Percentiles rank a stretch among this genome's conserved stretches.
phyloP scores from a whole-genome alignment of 306 rosid genomes.

The Cajanus cajan region DNA sequence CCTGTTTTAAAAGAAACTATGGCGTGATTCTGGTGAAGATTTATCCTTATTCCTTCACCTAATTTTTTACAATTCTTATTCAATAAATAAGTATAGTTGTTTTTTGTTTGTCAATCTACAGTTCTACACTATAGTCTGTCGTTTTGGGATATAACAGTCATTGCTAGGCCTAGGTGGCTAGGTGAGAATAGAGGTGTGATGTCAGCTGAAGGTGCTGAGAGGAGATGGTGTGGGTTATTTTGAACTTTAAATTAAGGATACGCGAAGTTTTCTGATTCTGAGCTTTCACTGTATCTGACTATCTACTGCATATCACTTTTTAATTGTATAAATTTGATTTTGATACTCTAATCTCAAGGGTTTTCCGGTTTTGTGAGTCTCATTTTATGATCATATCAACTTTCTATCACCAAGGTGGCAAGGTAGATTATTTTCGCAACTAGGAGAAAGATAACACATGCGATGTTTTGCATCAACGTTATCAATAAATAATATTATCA shows the following conservation, averaged over 20 bases:
- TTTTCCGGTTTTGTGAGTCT: background rate
- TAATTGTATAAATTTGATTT: background rate
- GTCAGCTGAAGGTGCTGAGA: conserved; percentile 12
- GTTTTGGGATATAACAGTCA: too few relatives aligned
- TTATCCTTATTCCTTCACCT: background rate
- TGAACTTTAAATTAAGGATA: conserved; percentile 9
- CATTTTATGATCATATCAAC: background rate
- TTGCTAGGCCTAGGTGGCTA: too few relatives aligned
- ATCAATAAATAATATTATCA: background rate
- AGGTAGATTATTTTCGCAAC: background rate
- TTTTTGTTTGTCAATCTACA: background rate
- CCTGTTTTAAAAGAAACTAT: background rate
- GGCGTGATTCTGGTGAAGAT: background rate
- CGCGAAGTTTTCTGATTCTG: background rate
- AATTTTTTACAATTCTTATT: background rate
- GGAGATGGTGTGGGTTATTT: background rate
- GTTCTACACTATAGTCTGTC: background rate
- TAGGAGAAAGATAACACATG: conserved; percentile 27
- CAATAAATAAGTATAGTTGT: background rate
- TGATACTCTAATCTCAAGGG: background rate
- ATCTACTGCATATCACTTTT: background rate
- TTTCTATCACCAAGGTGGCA: background rate
- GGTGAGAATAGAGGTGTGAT: background rate
- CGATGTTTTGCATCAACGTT: background rate
- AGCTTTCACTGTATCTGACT: background rate